Percentiles rank a stretch among this genome's conserved stretches.
These are phyloP conservation scores for Emmonsia crescens DNA, from an alignment of 2,329 filamentous ascomycete genomes.

Conservation along the genomic window DNA sequence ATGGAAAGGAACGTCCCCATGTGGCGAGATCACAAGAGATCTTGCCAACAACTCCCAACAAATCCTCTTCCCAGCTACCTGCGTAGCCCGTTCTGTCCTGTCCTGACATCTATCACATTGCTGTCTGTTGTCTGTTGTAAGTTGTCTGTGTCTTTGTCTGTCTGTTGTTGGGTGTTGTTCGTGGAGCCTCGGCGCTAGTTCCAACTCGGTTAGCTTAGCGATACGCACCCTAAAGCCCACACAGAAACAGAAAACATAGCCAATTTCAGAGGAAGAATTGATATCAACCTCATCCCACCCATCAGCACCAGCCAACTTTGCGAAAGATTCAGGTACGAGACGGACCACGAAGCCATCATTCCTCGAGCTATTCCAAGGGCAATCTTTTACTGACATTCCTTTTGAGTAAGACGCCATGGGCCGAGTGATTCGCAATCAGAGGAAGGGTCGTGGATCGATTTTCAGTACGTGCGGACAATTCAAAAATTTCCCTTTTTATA, in stretches of 20 bases:
- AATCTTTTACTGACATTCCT: slow-evolving; percentile 26
- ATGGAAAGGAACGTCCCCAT: too few relatives aligned
- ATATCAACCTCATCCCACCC: slow-evolving; percentile 18
- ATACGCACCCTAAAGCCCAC: slow-evolving; percentile 36
- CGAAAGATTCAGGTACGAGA: slow-evolving; percentile 32
- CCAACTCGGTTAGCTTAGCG: slow-evolving; percentile 35
- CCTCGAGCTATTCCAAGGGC: slow-evolving; percentile 14
- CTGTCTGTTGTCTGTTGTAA: neutral
- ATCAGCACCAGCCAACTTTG: slow-evolving; percentile 30
- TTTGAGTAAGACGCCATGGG: slow-evolving; percentile 43
- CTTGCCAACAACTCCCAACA: neutral
- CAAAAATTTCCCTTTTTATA: slow-evolving; percentile 16
- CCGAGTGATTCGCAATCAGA: slow-evolving; percentile 69
- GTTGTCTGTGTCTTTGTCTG: neutral
- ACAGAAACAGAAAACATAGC: slow-evolving; percentile 19
- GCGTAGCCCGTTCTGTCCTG: neutral
- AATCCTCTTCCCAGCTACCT: neutral
- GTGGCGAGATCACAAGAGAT: neutral
- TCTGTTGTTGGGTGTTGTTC: neutral
- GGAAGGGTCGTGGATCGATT: slow-evolving; percentile 66
- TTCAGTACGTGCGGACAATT: slow-evolving; percentile 53
- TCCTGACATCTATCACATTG: neutral
- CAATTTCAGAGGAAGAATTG: slow-evolving; percentile 29
- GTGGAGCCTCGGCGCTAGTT: slow-evolving; percentile 16
- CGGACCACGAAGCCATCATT: slow-evolving; percentile 13